Evolutionary conservation across 768 basidiomycete species (phyloP).

Genomic region (Agaricus bisporus): DNA sequence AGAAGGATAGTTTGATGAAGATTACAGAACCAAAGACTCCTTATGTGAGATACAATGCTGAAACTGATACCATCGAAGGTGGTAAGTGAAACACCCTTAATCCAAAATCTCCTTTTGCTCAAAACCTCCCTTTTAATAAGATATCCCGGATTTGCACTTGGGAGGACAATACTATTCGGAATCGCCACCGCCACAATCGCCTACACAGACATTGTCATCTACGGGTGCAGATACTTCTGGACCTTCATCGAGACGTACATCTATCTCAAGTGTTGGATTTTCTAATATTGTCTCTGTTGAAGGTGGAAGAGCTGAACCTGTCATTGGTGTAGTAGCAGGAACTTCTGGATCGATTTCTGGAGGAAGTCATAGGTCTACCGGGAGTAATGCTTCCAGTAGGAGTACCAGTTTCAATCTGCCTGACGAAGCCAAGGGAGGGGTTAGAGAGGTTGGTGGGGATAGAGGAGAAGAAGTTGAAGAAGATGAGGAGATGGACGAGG

Average conservation of each 20-base stretch:
- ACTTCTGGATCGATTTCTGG: conserved; percentile 37
- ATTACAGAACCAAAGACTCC: conserved; percentile 98
- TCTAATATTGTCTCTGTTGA: neutral
- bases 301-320: neutral
- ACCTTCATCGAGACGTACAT: conserved; percentile 69
- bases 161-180: conserved; percentile 28
- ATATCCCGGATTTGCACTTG: conserved; percentile 79
- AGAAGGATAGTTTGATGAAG: conserved; percentile 97
- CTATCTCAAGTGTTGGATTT: conserved; percentile 50
- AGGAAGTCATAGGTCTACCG: conserved; percentile 32
- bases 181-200: conserved; percentile 29
- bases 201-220: conserved; percentile 38
- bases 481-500: conserved; percentile 85
- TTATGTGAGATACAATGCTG: conserved; percentile 86
- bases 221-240: conserved; percentile 57
- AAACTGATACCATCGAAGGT: conserved; percentile 79
- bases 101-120: neutral
- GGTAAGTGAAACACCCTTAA: conserved; percentile 39
- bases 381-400: conserved; percentile 61
- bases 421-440: conserved; percentile 56
- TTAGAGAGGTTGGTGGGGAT: conserved; percentile 50
- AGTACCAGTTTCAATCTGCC: conserved; percentile 84
- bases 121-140: conserved; percentile 28
- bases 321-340: conserved; percentile 39
- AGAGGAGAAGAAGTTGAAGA: conserved; percentile 65